These are phyloP conservation scores for Zea luxurians DNA, from an alignment of 176 grass and related monocot species.

Conservation along the genomic window DNA sequence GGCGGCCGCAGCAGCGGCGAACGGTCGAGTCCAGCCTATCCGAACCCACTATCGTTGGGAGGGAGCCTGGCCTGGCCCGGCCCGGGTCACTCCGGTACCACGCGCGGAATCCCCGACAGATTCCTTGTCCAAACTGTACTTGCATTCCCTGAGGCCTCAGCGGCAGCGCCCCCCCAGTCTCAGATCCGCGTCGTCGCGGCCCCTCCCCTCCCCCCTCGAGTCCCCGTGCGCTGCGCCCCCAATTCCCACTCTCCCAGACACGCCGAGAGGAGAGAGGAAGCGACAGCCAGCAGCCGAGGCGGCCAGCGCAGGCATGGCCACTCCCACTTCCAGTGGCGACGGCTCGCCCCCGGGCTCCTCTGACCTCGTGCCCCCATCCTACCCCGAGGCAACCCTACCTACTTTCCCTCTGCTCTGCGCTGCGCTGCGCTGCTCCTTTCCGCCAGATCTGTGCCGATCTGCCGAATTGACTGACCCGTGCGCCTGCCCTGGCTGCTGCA, in stretches of 20 bases:
- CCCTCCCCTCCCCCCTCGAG: neutral
- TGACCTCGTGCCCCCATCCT: slow-evolving; percentile 48
- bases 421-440: neutral
- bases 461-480: slow-evolving; percentile 36
- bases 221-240: slow-evolving; percentile 28
- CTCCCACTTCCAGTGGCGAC: slow-evolving; percentile 37
- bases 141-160: slow-evolving; percentile 22
- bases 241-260: slow-evolving; percentile 16
- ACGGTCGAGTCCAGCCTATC: neutral
- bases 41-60: too few relatives aligned
- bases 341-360: slow-evolving; percentile 11
- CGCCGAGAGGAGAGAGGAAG: slow-evolving; percentile 17
- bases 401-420: neutral
- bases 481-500: slow-evolving; percentile 34
- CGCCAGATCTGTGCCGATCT: slow-evolving; percentile 49
- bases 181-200: slow-evolving; percentile 40
- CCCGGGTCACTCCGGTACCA: slow-evolving; percentile 24
- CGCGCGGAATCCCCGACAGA: slow-evolving; percentile 43
- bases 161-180: neutral
- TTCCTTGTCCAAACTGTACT: slow-evolving; percentile 60
- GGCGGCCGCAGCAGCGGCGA: neutral
- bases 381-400: slow-evolving; percentile 48
- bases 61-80: too few relatives aligned
- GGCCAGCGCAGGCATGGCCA: slow-evolving; percentile 43
- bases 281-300: slow-evolving; percentile 16